These are phyloP conservation scores for Seiridium unicorne DNA, from an alignment of 2,329 filamentous ascomycete genomes.

Conservation along the genomic window DNA sequence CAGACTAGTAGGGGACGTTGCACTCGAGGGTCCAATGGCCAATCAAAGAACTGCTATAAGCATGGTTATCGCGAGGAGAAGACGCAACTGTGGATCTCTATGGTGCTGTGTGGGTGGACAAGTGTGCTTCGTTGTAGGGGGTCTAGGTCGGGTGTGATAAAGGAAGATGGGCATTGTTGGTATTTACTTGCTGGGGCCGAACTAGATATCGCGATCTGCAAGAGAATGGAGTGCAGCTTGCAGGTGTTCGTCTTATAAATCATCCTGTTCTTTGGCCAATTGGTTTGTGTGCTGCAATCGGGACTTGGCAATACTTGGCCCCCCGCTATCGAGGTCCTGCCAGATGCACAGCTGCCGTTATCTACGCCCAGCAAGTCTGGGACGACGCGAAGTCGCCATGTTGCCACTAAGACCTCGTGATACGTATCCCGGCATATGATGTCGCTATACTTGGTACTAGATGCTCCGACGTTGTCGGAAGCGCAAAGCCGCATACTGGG, in stretches of 20 bases:
- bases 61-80: slow-evolving; percentile 1
- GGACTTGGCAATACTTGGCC: too few species aligned
- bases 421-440: too few species aligned
- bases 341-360: too few species aligned
- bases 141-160: not conserved
- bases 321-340: too few species aligned
- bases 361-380: too few species aligned
- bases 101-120: not conserved
- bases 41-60: not conserved
- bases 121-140: not conserved
- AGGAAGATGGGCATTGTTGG: not conserved
- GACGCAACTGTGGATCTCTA: slow-evolving; percentile 1
- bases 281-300: too few species aligned
- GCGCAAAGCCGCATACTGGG: not conserved
- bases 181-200: not conserved
- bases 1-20: not conserved
- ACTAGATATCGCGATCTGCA: too few species aligned
- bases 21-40: not conserved
- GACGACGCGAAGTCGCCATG: too few species aligned
- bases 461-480: not conserved
- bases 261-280: too few species aligned
- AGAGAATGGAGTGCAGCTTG: too few species aligned
- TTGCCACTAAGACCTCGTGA: too few species aligned
- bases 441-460: not conserved
- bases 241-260: too few species aligned